Evolutionary conservation across 2,329 filamentous ascomycete species (phyloP), one percentile per base, ranked within the genome.

Genomic region (Bisporella sp.): DNA sequence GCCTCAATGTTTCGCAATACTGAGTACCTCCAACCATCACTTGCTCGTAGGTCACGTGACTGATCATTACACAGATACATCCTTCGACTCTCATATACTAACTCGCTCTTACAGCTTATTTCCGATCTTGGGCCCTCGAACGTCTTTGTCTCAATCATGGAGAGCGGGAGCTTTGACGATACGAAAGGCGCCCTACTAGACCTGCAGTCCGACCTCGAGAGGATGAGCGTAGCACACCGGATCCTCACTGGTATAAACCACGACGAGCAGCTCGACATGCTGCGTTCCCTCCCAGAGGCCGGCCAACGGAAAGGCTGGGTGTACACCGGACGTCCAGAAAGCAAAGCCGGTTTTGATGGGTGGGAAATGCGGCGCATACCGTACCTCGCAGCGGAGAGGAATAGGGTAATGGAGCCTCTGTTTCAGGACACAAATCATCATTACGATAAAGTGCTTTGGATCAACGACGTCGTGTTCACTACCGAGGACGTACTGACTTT

Each of bases 141-240:
- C 60, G 76, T 87, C 4, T 87, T 77, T 62, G 73, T 89, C 42
- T 81, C 78, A 54, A 73, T 87, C 30, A 77, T 78, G 54, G 84
- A 88, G 65, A 84, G 80, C 59, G 84, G 84, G 5, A 85, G 80
- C 63, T 83, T 76, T 69, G 85, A 89, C 62, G 71, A 81, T 52
- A 85, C 78, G n/a, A 87, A 86, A 63, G 73, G 68, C 12, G 77
- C 76, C n/a, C 68, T 89, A 53, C 68, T 64, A 31, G 70, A 76
- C 13, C 68, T 89, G 31, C 81, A 85, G 48, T 56, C 53, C 2
- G 66, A 76, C 49, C 68, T 87, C 11, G 77, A 71, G 6, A 61
- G 63, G 12, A 59, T 78, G 12, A 72, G 74, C 1, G 75, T 86
- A 4, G 66, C 70, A 40, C 73, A 75, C 31, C 77, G 70, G 31